A percentile compares a stretch with the other conserved stretches of the same genome.
phyloP scores from a whole-genome alignment of 75 land plant genomes.

The Larix kaempferi region DNA sequence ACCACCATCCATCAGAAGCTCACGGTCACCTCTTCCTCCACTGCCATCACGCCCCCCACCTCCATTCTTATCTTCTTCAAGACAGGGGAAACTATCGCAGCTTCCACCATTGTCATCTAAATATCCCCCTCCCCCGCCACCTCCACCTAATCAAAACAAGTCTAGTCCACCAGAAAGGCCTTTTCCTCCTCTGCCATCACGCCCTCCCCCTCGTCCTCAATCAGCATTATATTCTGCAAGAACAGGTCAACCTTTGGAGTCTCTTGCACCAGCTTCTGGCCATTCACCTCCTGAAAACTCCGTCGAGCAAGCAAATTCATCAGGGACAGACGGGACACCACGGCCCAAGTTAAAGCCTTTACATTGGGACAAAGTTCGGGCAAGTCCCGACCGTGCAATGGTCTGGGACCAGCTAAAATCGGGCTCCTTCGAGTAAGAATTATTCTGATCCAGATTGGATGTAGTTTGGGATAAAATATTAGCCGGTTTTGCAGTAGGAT shows the following conservation, averaged over 20 bases:
- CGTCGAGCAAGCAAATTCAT: background rate
- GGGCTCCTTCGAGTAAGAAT: constrained; percentile 90
- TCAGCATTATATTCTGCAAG: constrained; percentile 7
- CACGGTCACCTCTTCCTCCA: constrained; percentile 8
- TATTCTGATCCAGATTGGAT: constrained; percentile 1
- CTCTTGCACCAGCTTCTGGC: background rate
- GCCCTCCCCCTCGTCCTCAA: background rate
- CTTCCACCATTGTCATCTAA: background rate
- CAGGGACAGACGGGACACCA: constrained; percentile 14
- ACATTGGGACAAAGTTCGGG: constrained; percentile 96
- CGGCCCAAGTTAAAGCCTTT: constrained; percentile 72
- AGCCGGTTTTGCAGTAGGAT: background rate
- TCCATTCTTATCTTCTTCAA: constrained; percentile 8
- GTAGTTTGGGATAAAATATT: background rate
- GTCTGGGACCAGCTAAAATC: constrained; percentile 95
- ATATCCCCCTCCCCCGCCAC: constrained; percentile 4
- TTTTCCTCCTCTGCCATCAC: background rate
- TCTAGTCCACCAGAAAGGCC: constrained; percentile 1
- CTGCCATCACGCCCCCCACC: constrained; percentile 10
- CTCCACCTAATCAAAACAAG: constrained; percentile 8
- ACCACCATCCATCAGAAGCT: background rate
- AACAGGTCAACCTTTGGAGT: constrained; percentile 7
- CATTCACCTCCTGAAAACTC: background rate
- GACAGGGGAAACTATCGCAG: background rate
- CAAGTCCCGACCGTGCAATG: constrained; percentile 82